Evolutionary conservation across 352 stramenopile species (phyloP), one percentile per base, ranked within the genome.

Genomic region (Phytophthora pinifolia): DNA sequence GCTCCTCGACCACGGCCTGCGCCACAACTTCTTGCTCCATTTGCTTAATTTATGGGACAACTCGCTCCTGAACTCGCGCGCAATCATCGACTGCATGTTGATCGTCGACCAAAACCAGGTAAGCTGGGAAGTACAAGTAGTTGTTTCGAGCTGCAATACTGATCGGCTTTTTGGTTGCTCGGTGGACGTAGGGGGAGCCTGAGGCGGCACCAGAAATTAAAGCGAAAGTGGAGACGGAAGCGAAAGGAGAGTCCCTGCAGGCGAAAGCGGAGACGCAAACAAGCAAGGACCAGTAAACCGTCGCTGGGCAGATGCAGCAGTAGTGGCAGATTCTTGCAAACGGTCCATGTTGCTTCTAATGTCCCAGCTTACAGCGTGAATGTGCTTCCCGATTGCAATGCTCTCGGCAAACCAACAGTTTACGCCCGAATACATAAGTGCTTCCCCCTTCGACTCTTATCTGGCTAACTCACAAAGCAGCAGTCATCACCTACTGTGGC

Each of bases 1-100:
- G 84, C 60, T 95, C 27, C 46, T 89, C 33, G 74, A 90, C 27
- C 65, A 86, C 45, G 81, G 81, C 4, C 68, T 96, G 25, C 82
- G 86, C 54, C 75, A 89, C 78, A 92, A 92, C 53, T 94, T 96
- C 46, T 67, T 96, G 56, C 67, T 96, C 46, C 86, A 96, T 70
- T 71, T 94, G 64, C 85, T 94, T 68, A 93, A 96, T 72, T 79
- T 96, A 66, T 96, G 83, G 83, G 86, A 96, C 72, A 94, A 94
- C 59, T 94, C 83, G 56, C 67, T 96, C 42, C 62, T 96, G 35
- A 89, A 92, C 59, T 83, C 81, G 54, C 77, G 80, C 33, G 76
- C 83, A 33, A 94, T 96, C 57, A 88, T 92, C 38, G 84, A 92
- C 67, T 94, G 83, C 67, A 91, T 94, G 76, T 61, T 91, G 53